Evolutionary conservation across 2,329 filamentous ascomycete species (phyloP).

Genomic region (Xylaria sp.): DNA sequence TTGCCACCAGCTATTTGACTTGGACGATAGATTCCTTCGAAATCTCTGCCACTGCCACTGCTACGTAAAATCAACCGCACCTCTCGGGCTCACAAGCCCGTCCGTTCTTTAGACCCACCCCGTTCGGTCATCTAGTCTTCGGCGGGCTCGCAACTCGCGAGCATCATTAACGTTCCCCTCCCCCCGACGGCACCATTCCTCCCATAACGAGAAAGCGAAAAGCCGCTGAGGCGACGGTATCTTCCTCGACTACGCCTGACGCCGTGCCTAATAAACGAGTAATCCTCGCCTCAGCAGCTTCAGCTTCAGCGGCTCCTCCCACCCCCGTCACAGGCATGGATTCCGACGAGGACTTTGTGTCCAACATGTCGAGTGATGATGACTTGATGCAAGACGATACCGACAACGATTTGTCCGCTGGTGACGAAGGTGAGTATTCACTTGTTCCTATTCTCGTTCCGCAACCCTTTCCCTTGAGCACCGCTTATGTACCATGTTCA

Average conservation of each 20-base stretch:
- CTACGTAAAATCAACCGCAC: background rate
- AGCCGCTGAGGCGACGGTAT: conserved; percentile 72
- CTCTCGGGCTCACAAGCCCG: conserved; percentile 5
- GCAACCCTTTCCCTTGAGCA: background rate
- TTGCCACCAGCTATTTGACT: conserved; percentile 4
- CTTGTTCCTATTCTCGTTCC: conserved; percentile 18
- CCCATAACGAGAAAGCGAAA: conserved; percentile 69
- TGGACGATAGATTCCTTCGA: background rate
- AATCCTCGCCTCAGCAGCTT: conserved; percentile 57
- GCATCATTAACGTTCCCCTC: conserved; percentile 37
- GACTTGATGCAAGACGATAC: conserved; percentile 81
- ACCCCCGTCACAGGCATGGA: conserved; percentile 80
- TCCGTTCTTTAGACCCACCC: conserved; percentile 7
- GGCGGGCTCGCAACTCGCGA: conserved; percentile 41
- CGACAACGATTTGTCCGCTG: conserved; percentile 72
- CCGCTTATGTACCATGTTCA: background rate
- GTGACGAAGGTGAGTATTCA: conserved; percentile 59
- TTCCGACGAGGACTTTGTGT: conserved; percentile 95
- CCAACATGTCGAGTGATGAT: conserved; percentile 79
- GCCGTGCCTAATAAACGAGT: conserved; percentile 61
- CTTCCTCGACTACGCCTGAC: conserved; percentile 56
- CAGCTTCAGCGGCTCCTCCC: conserved; percentile 59
- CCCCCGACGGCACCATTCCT: conserved; percentile 63
- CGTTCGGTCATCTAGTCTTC: conserved; percentile 20
- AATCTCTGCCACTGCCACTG: background rate